These are phyloP conservation scores for Talaromyces sp. DNA, from an alignment of 2,329 filamentous ascomycete species.

Conservation along the genomic window DNA sequence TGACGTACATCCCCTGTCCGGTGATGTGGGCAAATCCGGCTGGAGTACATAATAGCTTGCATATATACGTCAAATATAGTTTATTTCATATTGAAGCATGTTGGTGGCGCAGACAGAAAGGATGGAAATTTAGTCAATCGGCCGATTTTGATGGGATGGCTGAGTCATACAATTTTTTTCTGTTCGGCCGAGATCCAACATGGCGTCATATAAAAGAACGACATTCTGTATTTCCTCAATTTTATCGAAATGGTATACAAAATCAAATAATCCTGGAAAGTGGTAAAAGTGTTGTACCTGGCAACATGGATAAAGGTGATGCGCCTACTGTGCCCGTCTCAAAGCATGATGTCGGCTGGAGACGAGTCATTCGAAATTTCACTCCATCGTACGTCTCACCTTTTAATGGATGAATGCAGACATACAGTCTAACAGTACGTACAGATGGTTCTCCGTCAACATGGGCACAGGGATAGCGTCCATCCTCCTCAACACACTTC, in stretches of 20 bases:
- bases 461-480: conserved; percentile 43
- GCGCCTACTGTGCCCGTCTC: not conserved
- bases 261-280: not conserved
- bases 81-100: too few relatives aligned
- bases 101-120: not conserved
- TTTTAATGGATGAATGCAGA: not conserved
- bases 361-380: conserved; percentile 27
- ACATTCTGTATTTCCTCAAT: not conserved
- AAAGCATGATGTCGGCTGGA: conserved; percentile 1
- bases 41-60: too few relatives aligned
- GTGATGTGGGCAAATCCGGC: too few relatives aligned
- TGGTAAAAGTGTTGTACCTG: not conserved
- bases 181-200: not conserved
- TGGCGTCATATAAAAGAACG: not conserved
- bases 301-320: not conserved
- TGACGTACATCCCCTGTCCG: too few relatives aligned
- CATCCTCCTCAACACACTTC: conserved; percentile 32
- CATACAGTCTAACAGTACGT: not conserved
- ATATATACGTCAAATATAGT: too few relatives aligned
- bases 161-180: not conserved
- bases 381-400: conserved; percentile 37
- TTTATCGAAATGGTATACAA: too few relatives aligned
- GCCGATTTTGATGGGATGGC: not conserved
- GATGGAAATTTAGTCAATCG: not conserved
- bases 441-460: conserved; percentile 39